Base-by-base conservation (phyloP, 768 basidiomycete species). In the Trametes gibbosa region DNA sequence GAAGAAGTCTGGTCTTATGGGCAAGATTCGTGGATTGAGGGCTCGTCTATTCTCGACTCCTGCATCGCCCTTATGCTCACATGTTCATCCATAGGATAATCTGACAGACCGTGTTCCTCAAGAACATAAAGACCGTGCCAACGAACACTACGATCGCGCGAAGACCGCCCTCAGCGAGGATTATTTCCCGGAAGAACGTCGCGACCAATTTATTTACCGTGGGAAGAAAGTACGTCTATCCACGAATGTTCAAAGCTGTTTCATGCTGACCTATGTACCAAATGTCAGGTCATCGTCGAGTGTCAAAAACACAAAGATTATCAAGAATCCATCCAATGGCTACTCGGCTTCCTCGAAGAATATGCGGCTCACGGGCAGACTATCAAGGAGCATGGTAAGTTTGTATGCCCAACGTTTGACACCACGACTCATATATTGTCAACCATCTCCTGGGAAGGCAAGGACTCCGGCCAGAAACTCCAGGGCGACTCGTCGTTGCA, bases 261-360 rank as follows among this genome's bases (percentile, higher is more conserved):
- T 52, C n/a, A n/a, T 21, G 14, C 7, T 45, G 13, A 56, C 32
- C 7, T 9, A 27, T 17, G 19, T 1, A n/a, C n/a, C n/a, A n/a
- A n/a, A 45, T 40, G 34, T 7, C 54, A 87, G 84, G 87, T 89
- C 37, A 84, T 97, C 53, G 80, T 95, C 58, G 95, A 98, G 68
- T 95, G 92, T 70, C 95, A 97, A 74, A 87, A 88, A 68, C 94
- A 96, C 73, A 80, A 86, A 52, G 89, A 96, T 69, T 98, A 97
- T 73, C 91, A 94, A 65, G 85, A 85, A 58, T 83, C 85, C 7
- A 77, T 93, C 47, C 76, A 75, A n/a, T 92, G 91, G 91, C 75
- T 92, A 5, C 74, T 93, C 32, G 73, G 75, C 24, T 79, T 79
- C 56, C 63, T 89, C 13, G 82, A 85, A 63, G 80, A 86, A 58